Base-by-base conservation (phyloP, 2,329 filamentous ascomycete genomes). In the Colletotrichum plurivorum region DNA sequence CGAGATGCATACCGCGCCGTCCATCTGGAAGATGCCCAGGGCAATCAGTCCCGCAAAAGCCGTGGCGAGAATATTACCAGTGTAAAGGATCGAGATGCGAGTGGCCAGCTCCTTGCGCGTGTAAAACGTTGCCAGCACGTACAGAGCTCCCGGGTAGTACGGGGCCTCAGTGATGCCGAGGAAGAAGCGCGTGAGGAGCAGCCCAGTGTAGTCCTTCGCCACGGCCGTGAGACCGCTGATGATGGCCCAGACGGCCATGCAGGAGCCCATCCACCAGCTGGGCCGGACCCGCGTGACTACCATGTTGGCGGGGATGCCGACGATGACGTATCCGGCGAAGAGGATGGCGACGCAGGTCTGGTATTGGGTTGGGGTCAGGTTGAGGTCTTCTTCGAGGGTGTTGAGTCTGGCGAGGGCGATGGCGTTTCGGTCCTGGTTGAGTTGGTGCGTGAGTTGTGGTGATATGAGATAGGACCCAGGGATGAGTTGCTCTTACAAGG, bases 341-440 rank as follows among this genome's bases (percentile, higher is more conserved):
- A 72, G 58, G 7, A 72, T 65, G n/a, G 68, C 54, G 45, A 67
- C 43, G 48, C 69, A 62, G 8, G 63, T 68, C 49, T 61, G 63
- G 15, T 61, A 71, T 45, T 69, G 62, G 9, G 69, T 69, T 18
- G 82, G 83, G 1, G 76, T 77, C 57, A 90, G 77, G 2, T 80
- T 77, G 8, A 90, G 77, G 46, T 90, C 85, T 12, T 84, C 79
- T 58, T 88, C 84, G 7, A 90, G 76, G 0, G 84, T 85, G 62
- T 87, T 85, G 20, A 90, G 74, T 43, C 84, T 80, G 2, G 88
- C 88, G 20, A 87, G 85, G 1, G 88, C 88, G 72, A 90, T 88
- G 46, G 89, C 86, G 64, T 87, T 87, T 15, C 84, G 79, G 71
- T 88, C 59, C 64, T 67, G 43, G 15, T 46, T 18, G 43, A 12